These are phyloP conservation scores for Monosporozyma servazzii DNA, from an alignment of 805 yeast genomes.

Conservation along the genomic window DNA sequence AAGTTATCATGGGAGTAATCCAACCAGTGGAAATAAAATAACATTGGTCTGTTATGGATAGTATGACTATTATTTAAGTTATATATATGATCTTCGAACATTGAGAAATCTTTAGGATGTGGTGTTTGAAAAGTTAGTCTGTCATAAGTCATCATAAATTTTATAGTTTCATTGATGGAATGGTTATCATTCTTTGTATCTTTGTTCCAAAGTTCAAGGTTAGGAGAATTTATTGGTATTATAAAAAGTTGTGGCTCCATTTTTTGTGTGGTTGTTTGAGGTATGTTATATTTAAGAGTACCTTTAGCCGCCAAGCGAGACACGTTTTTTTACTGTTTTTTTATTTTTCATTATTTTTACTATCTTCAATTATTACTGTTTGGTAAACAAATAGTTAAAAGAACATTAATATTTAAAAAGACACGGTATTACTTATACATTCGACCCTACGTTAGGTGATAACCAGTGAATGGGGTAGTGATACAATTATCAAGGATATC, in stretches of 20 bases:
- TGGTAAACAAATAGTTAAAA: too few species aligned
- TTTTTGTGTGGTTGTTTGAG: neutral
- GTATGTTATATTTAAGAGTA: too few species aligned
- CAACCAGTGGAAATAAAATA: neutral
- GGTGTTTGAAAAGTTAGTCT: neutral
- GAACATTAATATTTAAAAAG: too few species aligned
- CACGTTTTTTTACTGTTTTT: too few species aligned
- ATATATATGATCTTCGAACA: neutral
- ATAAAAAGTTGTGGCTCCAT: neutral
- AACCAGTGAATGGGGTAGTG: too few species aligned
- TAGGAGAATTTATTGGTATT: neutral
- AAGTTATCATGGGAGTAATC: neutral
- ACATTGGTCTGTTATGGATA: neutral
- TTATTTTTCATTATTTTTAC: too few species aligned
- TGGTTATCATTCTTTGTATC: neutral
- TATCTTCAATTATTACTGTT: too few species aligned
- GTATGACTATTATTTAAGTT: neutral
- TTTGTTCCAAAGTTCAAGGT: neutral
- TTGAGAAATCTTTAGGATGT: neutral
- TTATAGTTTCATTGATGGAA: neutral
- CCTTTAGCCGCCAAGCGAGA: too few species aligned
- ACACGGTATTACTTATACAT: too few species aligned
- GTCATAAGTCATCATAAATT: neutral
- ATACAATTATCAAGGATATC: too few species aligned
- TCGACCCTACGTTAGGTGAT: too few species aligned